Evolutionary conservation across 2,329 filamentous ascomycete genomes (phyloP).

Genomic region (Trichoderma brevicompactum): DNA sequence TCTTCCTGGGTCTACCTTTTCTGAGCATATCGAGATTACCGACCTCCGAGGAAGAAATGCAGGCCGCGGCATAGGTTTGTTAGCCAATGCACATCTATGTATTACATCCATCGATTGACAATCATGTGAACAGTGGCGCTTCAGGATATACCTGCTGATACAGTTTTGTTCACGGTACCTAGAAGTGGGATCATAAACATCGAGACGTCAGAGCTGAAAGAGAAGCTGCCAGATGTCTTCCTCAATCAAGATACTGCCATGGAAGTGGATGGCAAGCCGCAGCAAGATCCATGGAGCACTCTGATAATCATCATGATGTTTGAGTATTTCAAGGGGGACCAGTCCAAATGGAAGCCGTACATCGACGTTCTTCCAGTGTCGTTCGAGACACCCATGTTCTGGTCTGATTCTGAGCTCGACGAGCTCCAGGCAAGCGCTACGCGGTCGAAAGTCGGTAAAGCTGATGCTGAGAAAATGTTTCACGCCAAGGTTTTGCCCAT

Average conservation of each 20-base stretch:
- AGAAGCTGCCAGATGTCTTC: constrained; percentile 60
- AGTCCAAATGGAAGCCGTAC: constrained; percentile 77
- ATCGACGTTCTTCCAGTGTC: constrained; percentile 70
- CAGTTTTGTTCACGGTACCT: constrained; percentile 80
- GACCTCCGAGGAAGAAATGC: constrained; percentile 57
- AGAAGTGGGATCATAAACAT: constrained; percentile 71
- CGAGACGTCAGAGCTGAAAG: constrained; percentile 71
- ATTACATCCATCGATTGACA: not conserved
- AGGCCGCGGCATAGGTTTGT: constrained; percentile 60
- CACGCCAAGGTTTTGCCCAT: constrained; percentile 56
- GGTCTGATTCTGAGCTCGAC: constrained; percentile 70
- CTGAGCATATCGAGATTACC: constrained; percentile 55
- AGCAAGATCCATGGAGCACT: constrained; percentile 58
- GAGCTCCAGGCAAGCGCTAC: constrained; percentile 79
- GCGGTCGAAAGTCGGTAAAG: constrained; percentile 74
- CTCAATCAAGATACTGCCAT: constrained; percentile 44
- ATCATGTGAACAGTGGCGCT: constrained; percentile 63
- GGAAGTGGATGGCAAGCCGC: constrained; percentile 44
- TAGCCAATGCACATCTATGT: no score
- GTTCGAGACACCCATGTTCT: constrained; percentile 92
- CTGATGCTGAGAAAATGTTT: constrained; percentile 72
- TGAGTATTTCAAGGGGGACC: constrained; percentile 63
- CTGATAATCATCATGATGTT: constrained; percentile 81
- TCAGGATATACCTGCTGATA: constrained; percentile 71
- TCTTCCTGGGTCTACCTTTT: constrained; percentile 58